Evolutionary conservation across 805 yeast species (phyloP).

Genomic region (fission yeast (Schizosaccharomyces pombe)): ASM294v3 CU329670.1:867001-867500

Average conservation of each 20-base stretch:
- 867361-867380: not conserved
- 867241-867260: not conserved
- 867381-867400: not conserved
- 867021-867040: not conserved
- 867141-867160: no score
- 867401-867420: not conserved
- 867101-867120: constrained; percentile 7
- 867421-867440: not conserved
- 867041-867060: not conserved
- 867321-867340: not conserved
- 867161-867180: no score
- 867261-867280: constrained; percentile 7
- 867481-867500: constrained; percentile 2
- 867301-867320: not conserved
- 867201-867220: not conserved
- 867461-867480: constrained; percentile 10
- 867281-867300: constrained; percentile 6
- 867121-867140: no score
- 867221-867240: not conserved
- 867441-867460: constrained; percentile 10
- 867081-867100: constrained; percentile 7
- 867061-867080: constrained; percentile 1
- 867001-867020: not conserved
- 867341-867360: not conserved
- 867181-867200: no score